Evolutionary conservation across 73 alveolate species (phyloP), one percentile per base, ranked within the genome.

Genomic region (Paramecium octaurelia): DNA sequence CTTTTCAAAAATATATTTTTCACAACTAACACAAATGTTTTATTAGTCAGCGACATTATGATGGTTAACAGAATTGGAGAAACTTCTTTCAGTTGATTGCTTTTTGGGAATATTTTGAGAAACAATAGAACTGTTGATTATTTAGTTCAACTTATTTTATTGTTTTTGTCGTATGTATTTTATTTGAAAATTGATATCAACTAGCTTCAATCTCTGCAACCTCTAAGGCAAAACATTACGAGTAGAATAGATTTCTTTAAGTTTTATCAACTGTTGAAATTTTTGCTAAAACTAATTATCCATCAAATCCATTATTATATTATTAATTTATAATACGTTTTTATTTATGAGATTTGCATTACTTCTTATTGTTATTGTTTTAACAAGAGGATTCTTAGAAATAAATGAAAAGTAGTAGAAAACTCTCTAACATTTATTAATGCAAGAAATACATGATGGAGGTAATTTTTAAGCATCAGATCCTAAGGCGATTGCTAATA

Each of bases 401-500:
- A 70, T 70, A 20, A 24, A 29, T 12, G 86, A 70, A 29, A 70
- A 70, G 29, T 31, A 70, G 4, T 70, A 70, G 21, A 29, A 70
- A 14, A 31, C 7, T 11, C 58, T 70, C 11, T 35, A 70, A 70
- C 90, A 77, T 77, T 42, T 77, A 21, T 27, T 77, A 8, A 27
- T 77, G 70, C 24, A 77, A 44, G 90, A 77, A 44, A 42, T 21
- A 21, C 70, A 38, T 27, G 48, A 20, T 27, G 86, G 57, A 24
- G 48, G 57, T 31, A 70, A 27, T 70, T 77, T 77, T 44, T 44
- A 77, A 42, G 90, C 90, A 16, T 40, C 71, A 12, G 90, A 77
- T 77, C 71, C 90, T 77, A 77, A 77, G 18, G 50, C 90, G 10
- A 42, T 77, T 14, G 18, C 90, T 2, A 77, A 77, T 77, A 77